A percentile compares a stretch with the other conserved stretches of the same genome.
Evolutionary conservation across 2,329 filamentous ascomycete genomes (phyloP).

Genomic region (Fusarium torreyae): DNA sequence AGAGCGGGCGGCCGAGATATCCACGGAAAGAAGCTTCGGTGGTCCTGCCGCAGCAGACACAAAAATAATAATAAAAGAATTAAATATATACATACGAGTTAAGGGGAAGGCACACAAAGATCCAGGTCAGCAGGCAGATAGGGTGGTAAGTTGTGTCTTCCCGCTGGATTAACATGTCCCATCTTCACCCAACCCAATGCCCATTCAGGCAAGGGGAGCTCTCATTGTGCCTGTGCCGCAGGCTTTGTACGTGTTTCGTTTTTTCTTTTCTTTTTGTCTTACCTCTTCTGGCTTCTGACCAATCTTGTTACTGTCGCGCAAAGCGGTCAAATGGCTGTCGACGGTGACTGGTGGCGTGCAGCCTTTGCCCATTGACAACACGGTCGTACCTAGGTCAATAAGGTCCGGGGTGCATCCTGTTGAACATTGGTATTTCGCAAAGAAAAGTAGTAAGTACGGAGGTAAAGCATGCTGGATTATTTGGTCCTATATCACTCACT

Average conservation of each 20-base stretch:
- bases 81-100: too few relatives aligned
- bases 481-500: not conserved
- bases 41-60: too few relatives aligned
- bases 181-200: not conserved
- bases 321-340: constrained; percentile 24
- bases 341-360: constrained; percentile 23
- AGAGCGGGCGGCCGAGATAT: constrained; percentile 12
- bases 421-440: too few relatives aligned
- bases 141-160: not conserved
- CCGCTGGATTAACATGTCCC: not conserved
- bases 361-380: not conserved
- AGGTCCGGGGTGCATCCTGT: not conserved
- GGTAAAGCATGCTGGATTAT: not conserved
- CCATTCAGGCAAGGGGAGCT: constrained; percentile 5
- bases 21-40: not conserved
- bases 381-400: not conserved
- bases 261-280: constrained; percentile 5
- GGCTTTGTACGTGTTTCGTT: constrained; percentile 6
- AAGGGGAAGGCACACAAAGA: too few relatives aligned
- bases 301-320: not conserved
- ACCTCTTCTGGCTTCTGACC: constrained; percentile 2
- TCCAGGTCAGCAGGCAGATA: too few relatives aligned
- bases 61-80: too few relatives aligned
- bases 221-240: constrained; percentile 15
- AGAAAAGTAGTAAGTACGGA: too few relatives aligned